phyloP scores from a whole-genome alignment of 106 monocot species.

The Chionographis japonica region DNA sequence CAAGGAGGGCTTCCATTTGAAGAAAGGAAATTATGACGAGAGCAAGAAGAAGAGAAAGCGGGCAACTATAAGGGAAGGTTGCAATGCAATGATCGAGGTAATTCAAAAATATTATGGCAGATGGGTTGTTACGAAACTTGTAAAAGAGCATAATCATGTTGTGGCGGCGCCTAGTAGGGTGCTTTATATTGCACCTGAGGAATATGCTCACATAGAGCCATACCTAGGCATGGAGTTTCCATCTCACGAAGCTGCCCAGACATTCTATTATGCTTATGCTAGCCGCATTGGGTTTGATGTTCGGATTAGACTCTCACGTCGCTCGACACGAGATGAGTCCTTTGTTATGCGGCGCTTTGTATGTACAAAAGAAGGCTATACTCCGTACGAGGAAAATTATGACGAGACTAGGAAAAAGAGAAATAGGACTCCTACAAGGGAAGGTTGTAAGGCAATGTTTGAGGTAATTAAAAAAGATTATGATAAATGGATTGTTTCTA shows the following conservation, averaged over 20 bases:
- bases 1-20: slow-evolving; percentile 41
- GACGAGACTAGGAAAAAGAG: slow-evolving; percentile 21
- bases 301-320: slow-evolving; percentile 32
- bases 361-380: slow-evolving; percentile 33
- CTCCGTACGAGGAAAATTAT: slow-evolving; percentile 19
- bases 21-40: slow-evolving; percentile 26
- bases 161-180: slow-evolving; percentile 32
- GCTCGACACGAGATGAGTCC: slow-evolving; percentile 36
- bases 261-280: slow-evolving; percentile 41
- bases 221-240: slow-evolving; percentile 39
- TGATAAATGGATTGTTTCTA: slow-evolving; percentile 38
- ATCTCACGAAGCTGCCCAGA: slow-evolving; percentile 37
- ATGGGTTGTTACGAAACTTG: slow-evolving; percentile 40
- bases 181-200: slow-evolving; percentile 30
- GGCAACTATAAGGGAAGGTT: slow-evolving; percentile 31
- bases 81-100: slow-evolving; percentile 45
- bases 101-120: slow-evolving; percentile 36
- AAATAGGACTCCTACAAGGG: slow-evolving; percentile 24
- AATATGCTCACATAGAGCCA: slow-evolving; percentile 30
- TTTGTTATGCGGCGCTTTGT: slow-evolving; percentile 44
- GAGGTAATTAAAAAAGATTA: slow-evolving; percentile 34
- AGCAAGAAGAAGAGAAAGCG: slow-evolving; percentile 34
- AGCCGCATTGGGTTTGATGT: slow-evolving; percentile 30
- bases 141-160: slow-evolving; percentile 32
- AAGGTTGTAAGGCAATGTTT: slow-evolving; percentile 42